Evolutionary conservation across 2,329 filamentous ascomycete species (phyloP), one percentile per base, ranked within the genome.

Genomic region (Hypoxylon sp.): DNA sequence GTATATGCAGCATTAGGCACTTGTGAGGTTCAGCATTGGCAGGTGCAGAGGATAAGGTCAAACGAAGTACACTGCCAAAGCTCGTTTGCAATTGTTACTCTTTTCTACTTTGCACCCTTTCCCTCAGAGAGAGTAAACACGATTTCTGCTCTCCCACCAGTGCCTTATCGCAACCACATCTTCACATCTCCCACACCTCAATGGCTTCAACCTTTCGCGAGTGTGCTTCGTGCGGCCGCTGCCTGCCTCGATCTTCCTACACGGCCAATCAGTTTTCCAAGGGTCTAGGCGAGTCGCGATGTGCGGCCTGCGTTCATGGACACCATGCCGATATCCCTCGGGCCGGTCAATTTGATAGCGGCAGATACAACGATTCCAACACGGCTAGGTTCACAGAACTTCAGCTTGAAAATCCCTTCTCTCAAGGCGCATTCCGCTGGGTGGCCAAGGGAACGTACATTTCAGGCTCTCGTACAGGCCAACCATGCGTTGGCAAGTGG

Each of bases 401-500:
- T 18, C 55, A 20, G 2, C 65, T 74, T 30, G 8, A 61, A 0
- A 33, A 70, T 33, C 73, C 74, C 2, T 75, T 75, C 46, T 59
- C 72, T 3, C 18, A 62, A 5, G 73, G 75, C 7, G 46, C 69
- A 0, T 77, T 76, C 56, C 71, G 73, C 18, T 72, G 61, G 64
- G 75, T 77, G 5, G 71, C 71, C 20, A 70, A 67, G 30, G 77
- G 76, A 1, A 65, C 1, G 4, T 80, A 81, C 61, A 72, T 20
- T 1, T 32, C 14, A 2, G 78, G 78, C 12, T 7, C 38, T 11
- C 73, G 78, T 11, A n/a, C 6, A 0, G 78, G 76, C 32, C 71
- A 80, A 59, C 42, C 64, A 11, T 79, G 77, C 44, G 78, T 80
- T 12, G 1, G 26, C 45, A 81, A 80, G 59, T 78, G 78, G 75